These are phyloP conservation scores for Trametopsis cervina DNA, from an alignment of 768 basidiomycete genomes.

Conservation along the genomic window DNA sequence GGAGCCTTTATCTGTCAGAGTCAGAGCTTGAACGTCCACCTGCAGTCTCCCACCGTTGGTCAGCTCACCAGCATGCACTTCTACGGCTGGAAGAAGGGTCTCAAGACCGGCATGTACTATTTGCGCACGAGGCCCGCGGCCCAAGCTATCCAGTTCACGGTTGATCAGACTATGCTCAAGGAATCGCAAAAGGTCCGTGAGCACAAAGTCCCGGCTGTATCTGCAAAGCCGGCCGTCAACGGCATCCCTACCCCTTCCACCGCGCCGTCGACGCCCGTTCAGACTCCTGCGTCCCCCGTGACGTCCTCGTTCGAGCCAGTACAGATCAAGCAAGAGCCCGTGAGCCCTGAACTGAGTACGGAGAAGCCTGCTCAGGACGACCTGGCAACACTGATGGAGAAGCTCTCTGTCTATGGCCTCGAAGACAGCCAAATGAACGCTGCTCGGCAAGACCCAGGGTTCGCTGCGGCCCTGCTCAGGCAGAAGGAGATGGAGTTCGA, in stretches of 20 bases:
- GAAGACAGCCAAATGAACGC: constrained; percentile 46
- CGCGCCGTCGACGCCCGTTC: constrained; percentile 2
- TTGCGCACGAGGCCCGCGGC: constrained; percentile 91
- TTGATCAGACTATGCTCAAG: constrained; percentile 76
- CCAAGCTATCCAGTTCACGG: constrained; percentile 96
- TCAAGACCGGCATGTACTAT: constrained; percentile 99
- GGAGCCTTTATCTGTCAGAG: constrained; percentile 97
- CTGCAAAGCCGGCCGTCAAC: background rate
- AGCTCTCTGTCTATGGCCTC: constrained; percentile 31
- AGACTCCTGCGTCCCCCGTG: constrained; percentile 5
- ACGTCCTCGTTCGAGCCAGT: constrained; percentile 4
- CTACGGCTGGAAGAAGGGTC: constrained; percentile 99
- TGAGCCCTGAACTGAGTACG: constrained; percentile 6
- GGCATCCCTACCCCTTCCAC: constrained; percentile 4
- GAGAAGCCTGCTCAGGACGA: constrained; percentile 17
- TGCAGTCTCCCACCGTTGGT: constrained; percentile 81
- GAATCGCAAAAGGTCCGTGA: constrained; percentile 44
- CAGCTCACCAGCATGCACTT: constrained; percentile 97
- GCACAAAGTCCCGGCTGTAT: constrained; percentile 1
- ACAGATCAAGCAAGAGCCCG: constrained; percentile 17
- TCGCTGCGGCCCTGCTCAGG: constrained; percentile 67
- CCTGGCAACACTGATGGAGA: constrained; percentile 15
- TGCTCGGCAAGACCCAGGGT: constrained; percentile 63
- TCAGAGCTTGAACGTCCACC: constrained; percentile 90
- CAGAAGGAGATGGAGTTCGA: constrained; percentile 70